Conservation (phyloP, 1,139 yeast genomes). For the Lodderomyces elongisporus region DNA sequence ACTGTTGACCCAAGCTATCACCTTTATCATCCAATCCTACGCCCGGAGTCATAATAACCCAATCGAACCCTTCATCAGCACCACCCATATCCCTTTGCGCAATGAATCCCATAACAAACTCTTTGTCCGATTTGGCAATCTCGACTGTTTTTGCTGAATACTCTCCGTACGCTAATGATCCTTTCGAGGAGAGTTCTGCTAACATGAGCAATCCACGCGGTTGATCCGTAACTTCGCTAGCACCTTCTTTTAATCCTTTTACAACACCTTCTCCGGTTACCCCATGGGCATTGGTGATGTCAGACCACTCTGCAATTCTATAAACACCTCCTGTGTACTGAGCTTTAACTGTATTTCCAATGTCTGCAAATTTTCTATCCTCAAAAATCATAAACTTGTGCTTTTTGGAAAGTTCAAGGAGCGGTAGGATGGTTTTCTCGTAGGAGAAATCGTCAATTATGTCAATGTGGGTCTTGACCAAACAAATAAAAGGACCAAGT, state of each 20-base stretch:
- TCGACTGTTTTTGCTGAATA: constrained; percentile 84
- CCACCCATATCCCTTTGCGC: constrained; percentile 91
- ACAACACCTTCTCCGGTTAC: constrained; percentile 95
- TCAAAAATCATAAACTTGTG: constrained; percentile 87
- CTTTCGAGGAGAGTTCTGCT: constrained; percentile 92
- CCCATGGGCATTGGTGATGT: constrained; percentile 96
- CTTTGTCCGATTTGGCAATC: constrained; percentile 80
- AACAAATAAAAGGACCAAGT: constrained; percentile 87
- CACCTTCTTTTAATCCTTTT: constrained; percentile 80
- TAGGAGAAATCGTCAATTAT: constrained; percentile 83
- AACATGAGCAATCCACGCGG: constrained; percentile 92
- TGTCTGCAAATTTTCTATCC: constrained; percentile 97
- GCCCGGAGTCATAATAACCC: constrained; percentile 97
- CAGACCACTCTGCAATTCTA: constrained; percentile 90
- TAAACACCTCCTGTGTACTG: constrained; percentile 91
- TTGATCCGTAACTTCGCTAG: constrained; percentile 60
- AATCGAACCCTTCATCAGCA: constrained; percentile 77
- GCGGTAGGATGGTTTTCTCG: constrained; percentile 72
- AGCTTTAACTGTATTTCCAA: constrained; percentile 95
- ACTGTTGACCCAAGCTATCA: constrained; percentile 95
- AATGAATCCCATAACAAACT: constrained; percentile 92
- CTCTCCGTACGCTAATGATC: constrained; percentile 88
- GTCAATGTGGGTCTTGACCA: constrained; percentile 93
- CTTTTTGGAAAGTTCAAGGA: constrained; percentile 63
- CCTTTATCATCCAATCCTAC: constrained; percentile 97